Percentiles rank a stretch among this genome's conserved stretches.
These are phyloP conservation scores for Angomonas deanei DNA, from an alignment of 208 protist species.

Conservation along the genomic window DNA sequence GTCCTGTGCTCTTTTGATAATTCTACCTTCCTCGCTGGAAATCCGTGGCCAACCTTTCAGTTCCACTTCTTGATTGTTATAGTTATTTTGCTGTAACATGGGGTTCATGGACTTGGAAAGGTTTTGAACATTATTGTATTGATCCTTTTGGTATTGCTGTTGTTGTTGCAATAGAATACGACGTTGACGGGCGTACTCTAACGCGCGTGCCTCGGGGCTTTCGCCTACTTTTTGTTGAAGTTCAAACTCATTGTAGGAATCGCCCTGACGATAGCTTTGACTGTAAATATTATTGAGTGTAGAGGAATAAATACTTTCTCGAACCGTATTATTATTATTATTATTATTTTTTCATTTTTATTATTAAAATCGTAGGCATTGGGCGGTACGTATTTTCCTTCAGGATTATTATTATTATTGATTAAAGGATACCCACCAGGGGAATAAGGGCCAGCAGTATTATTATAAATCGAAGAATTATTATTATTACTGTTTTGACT, in stretches of 20 bases:
- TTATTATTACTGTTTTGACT: background rate
- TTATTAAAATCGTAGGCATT: background rate
- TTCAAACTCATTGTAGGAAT: background rate
- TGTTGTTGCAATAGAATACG: slow-evolving; percentile 42
- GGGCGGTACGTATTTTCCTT: too few relatives aligned
- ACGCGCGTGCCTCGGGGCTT: slow-evolving; percentile 34
- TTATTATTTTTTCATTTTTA: background rate
- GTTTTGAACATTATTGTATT: background rate
- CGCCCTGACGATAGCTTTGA: background rate
- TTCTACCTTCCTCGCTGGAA: slow-evolving; percentile 45
- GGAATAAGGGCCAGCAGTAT: background rate
- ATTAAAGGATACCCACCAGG: too few relatives aligned
- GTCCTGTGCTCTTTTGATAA: slow-evolving; percentile 54
- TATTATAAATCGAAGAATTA: background rate
- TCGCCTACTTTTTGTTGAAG: slow-evolving; percentile 27
- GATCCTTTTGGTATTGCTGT: slow-evolving; percentile 4
- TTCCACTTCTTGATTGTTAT: slow-evolving; percentile 7
- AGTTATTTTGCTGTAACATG: background rate
- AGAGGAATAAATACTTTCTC: background rate
- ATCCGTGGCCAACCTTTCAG: slow-evolving; percentile 61
- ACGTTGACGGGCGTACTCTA: slow-evolving; percentile 62
- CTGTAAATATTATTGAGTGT: background rate
- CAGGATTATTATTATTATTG: too few relatives aligned
- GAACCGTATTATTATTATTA: background rate
- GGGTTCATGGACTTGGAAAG: background rate